A percentile compares a stretch with the other conserved stretches of the same genome.
phyloP scores from a whole-genome alignment of 2,329 filamentous ascomycete genomes.

The Chrysoporthe cubensis region DNA sequence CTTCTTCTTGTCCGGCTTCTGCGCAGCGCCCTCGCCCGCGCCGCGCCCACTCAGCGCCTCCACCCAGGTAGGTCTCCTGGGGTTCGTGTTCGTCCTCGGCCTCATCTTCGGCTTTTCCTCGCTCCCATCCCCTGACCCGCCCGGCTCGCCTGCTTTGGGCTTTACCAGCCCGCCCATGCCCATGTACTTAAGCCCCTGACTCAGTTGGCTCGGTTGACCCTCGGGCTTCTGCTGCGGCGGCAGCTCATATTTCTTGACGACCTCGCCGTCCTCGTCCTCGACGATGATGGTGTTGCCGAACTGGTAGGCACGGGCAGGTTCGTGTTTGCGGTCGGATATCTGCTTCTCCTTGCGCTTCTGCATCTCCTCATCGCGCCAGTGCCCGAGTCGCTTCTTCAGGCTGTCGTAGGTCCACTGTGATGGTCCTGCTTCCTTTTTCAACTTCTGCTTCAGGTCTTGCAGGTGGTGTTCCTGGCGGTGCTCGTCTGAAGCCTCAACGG shows the following conservation, averaged over 20 bases:
- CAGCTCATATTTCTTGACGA: constrained; percentile 82
- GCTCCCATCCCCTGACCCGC: constrained; percentile 31
- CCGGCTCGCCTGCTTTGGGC: constrained; percentile 35
- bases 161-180: constrained; percentile 53
- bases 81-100: background rate
- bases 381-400: constrained; percentile 54
- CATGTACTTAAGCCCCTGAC: constrained; percentile 57
- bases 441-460: constrained; percentile 37
- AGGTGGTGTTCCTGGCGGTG: constrained; percentile 31
- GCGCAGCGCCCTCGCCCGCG: constrained; percentile 38
- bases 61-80: constrained; percentile 21
- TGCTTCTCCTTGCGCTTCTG: constrained; percentile 64
- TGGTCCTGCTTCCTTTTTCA: constrained; percentile 39
- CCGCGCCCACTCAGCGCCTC: constrained; percentile 30
- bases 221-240: constrained; percentile 56
- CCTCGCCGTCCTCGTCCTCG: constrained; percentile 84
- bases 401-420: constrained; percentile 49
- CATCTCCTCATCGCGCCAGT: constrained; percentile 63
- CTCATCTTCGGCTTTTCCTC: constrained; percentile 24
- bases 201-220: constrained; percentile 44
- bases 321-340: constrained; percentile 60
- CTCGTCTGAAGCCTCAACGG: constrained; percentile 54
- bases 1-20: constrained; percentile 45
- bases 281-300: constrained; percentile 88
- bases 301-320: constrained; percentile 81